These are phyloP conservation scores for Centella asiatica DNA, from an alignment of 129 eudicot genomes.

Conservation along the genomic window DNA sequence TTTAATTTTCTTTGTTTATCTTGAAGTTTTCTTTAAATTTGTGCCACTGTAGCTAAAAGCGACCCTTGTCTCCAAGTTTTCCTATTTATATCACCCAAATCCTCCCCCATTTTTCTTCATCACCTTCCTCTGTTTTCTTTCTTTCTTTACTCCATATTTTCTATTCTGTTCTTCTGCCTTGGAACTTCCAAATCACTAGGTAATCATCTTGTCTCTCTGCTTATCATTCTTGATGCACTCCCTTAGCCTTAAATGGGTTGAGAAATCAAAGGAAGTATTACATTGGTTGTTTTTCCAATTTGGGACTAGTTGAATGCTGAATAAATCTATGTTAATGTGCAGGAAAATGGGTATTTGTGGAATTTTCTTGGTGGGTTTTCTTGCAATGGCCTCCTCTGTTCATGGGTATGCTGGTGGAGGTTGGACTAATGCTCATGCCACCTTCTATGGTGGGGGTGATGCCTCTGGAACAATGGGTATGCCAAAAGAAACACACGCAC, in stretches of 20 bases:
- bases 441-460: constrained; percentile 66
- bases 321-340: not conserved
- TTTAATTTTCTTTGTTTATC: not conserved
- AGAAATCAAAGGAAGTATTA: no score
- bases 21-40: not conserved
- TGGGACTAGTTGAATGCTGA: no score
- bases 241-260: no score
- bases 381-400: constrained; percentile 29
- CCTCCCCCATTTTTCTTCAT: constrained; percentile 2
- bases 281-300: no score
- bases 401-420: constrained; percentile 23
- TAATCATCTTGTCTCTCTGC: constrained; percentile 10
- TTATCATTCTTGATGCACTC: not conserved
- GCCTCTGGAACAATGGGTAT: constrained; percentile 70
- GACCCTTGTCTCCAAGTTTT: not conserved
- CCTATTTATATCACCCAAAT: constrained; percentile 3
- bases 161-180: not conserved
- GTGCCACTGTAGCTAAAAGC: not conserved
- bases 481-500: not conserved
- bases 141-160: not conserved
- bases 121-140: not conserved
- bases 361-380: constrained; percentile 25
- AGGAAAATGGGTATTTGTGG: constrained; percentile 21
- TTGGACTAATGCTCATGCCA: constrained; percentile 54
- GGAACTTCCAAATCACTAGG: not conserved